These are phyloP conservation scores for Coemansia guatemalensis DNA, from an alignment of 192 early-diverging fungal species.

Conservation along the genomic window DNA sequence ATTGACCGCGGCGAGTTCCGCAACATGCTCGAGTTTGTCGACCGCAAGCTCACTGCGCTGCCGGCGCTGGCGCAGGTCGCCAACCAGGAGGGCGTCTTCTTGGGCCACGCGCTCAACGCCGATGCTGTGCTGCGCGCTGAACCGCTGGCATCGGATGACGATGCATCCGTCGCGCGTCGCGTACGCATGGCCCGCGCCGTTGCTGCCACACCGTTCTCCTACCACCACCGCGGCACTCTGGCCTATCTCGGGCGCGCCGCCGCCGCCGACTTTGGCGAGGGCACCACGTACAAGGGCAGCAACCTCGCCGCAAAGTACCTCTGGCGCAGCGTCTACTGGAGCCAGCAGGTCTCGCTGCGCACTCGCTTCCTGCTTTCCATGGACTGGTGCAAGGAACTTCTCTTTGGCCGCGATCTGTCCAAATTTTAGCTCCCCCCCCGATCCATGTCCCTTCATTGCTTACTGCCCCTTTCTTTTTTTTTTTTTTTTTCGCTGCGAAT, in stretches of 20 bases:
- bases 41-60: slow-evolving; percentile 62
- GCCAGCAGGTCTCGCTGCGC: slow-evolving; percentile 64
- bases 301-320: slow-evolving; percentile 52
- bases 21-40: slow-evolving; percentile 43
- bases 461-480: neutral
- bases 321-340: slow-evolving; percentile 56
- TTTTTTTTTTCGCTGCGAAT: neutral
- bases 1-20: slow-evolving; percentile 38
- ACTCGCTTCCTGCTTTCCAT: slow-evolving; percentile 78
- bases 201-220: slow-evolving; percentile 59
- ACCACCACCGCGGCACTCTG: slow-evolving; percentile 66
- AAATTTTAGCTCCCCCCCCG: slow-evolving; percentile 17
- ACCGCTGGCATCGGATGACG: neutral
- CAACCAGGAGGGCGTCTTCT: slow-evolving; percentile 79
- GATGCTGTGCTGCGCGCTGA: slow-evolving; percentile 9
- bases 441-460: neutral
- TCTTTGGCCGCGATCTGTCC: slow-evolving; percentile 89
- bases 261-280: slow-evolving; percentile 52
- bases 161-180: slow-evolving; percentile 1
- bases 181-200: slow-evolving; percentile 1
- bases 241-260: slow-evolving; percentile 65
- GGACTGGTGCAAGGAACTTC: slow-evolving; percentile 87
- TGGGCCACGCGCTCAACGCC: slow-evolving; percentile 67
- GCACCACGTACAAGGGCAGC: slow-evolving; percentile 44
- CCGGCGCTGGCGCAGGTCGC: slow-evolving; percentile 92